Conservation (phyloP, 768 basidiomycete genomes). For the Mycena filopes region DNA sequence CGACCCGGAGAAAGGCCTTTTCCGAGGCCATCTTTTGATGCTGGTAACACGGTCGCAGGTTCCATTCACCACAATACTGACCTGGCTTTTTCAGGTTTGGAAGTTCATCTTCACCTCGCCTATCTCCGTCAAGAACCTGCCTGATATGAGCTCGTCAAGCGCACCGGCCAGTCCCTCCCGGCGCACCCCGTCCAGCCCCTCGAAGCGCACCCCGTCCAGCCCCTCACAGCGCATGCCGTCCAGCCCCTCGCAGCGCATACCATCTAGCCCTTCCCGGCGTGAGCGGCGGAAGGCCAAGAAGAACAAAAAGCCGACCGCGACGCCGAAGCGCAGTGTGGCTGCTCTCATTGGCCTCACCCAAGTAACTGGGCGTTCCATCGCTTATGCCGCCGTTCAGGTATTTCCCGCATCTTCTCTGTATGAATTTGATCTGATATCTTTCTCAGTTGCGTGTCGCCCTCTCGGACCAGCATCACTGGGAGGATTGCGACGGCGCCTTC, state of each 20-base stretch:
- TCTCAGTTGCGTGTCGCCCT: constrained; percentile 29
- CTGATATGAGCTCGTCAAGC: neutral
- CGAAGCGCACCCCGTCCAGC: no score
- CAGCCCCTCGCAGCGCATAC: no score
- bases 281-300: neutral
- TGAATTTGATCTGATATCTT: neutral
- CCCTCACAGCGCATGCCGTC: no score
- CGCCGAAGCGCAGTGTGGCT: neutral
- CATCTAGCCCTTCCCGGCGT: no score
- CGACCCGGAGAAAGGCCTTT: constrained; percentile 31
- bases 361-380: constrained; percentile 31
- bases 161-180: neutral
- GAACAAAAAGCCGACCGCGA: neutral
- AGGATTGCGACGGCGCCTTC: constrained; percentile 24
- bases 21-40: constrained; percentile 32
- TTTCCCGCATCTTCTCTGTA: neutral
- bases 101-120: neutral
- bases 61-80: neutral
- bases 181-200: neutral
- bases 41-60: constrained; percentile 23
- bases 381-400: constrained; percentile 36
- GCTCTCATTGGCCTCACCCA: neutral
- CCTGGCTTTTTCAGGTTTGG: neutral
- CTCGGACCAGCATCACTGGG: constrained; percentile 25
- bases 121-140: neutral